These are phyloP conservation scores for Mycogone perniciosa DNA, from an alignment of 2,329 filamentous ascomycete genomes.

Conservation along the genomic window DNA sequence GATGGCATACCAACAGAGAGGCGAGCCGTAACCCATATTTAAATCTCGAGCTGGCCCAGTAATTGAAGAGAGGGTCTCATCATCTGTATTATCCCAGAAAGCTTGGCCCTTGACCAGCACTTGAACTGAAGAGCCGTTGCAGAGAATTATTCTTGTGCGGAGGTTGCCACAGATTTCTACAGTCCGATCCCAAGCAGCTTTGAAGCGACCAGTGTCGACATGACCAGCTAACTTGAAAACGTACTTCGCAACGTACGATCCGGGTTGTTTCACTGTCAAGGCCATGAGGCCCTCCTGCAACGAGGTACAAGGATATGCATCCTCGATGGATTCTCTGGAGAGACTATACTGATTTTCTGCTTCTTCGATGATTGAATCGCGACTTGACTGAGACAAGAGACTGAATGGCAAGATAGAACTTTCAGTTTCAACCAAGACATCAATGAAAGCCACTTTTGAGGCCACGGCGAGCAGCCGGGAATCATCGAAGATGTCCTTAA, in stretches of 20 bases:
- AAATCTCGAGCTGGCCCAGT: neutral
- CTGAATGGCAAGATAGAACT: neutral
- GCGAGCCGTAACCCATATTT: constrained; percentile 9
- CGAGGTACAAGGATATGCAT: constrained; percentile 13
- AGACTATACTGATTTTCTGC: neutral
- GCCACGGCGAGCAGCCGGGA: constrained; percentile 5
- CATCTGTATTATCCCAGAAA: neutral
- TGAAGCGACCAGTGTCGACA: constrained; percentile 3
- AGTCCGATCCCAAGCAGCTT: constrained; percentile 11
- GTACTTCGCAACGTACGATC: constrained; percentile 9
- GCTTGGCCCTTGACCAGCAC: neutral
- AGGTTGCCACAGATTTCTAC: neutral
- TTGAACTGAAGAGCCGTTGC: neutral
- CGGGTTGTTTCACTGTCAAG: constrained; percentile 7
- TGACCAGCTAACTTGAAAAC: neutral
- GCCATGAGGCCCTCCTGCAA: constrained; percentile 15
- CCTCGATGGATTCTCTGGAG: neutral
- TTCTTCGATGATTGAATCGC: neutral
- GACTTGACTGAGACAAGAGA: neutral
- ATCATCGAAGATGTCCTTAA: constrained; percentile 14
- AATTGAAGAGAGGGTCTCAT: neutral
- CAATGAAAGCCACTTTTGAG: neutral
- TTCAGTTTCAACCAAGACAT: no score
- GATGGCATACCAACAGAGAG: constrained; percentile 9
- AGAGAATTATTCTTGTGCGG: constrained; percentile 13